phyloP scores from a whole-genome alignment of 1,139 yeast genomes.

The Pichia sp. region DNA sequence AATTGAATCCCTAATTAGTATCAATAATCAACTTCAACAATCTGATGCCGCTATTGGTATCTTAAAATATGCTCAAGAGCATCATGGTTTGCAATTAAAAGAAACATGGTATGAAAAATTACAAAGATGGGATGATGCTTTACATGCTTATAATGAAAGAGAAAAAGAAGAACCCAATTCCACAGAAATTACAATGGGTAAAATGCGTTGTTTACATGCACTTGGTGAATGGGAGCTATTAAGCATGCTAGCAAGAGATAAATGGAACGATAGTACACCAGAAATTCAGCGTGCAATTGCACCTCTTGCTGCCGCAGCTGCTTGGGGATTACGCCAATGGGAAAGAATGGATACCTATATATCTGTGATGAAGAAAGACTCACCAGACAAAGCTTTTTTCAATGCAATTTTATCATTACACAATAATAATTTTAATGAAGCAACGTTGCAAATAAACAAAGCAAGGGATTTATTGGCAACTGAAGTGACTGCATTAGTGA shows the following conservation, averaged over 20 bases:
- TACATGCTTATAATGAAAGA: conserved; percentile 78
- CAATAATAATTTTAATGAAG: conserved; percentile 78
- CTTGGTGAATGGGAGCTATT: conserved; percentile 97
- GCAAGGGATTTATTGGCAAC: conserved; percentile 90
- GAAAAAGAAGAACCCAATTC: conserved; percentile 51
- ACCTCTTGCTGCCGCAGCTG: conserved; percentile 97
- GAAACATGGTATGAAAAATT: conserved; percentile 98
- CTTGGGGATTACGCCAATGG: conserved; percentile 99
- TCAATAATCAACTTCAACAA: conserved; percentile 91
- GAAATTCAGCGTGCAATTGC: conserved; percentile 82
- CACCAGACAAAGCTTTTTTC: conserved; percentile 93
- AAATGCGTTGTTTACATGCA: conserved; percentile 96
- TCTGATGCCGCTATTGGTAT: conserved; percentile 98
- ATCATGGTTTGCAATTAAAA: conserved; percentile 84
- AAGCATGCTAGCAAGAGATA: conserved; percentile 76
- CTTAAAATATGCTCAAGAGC: conserved; percentile 89
- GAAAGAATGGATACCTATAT: conserved; percentile 91
- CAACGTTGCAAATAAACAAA: conserved; percentile 66
- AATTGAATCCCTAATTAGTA: conserved; percentile 84
- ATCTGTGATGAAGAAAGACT: conserved; percentile 80
- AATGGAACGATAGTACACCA: conserved; percentile 70
- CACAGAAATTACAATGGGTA: conserved; percentile 89
- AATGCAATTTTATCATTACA: conserved; percentile 85
- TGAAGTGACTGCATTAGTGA: conserved; percentile 88
- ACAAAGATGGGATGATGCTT: conserved; percentile 97